Evolutionary conservation across 352 stramenopile genomes (phyloP), one percentile per base, ranked within the genome.

Genomic region (Aphanomyces stellatus): DNA sequence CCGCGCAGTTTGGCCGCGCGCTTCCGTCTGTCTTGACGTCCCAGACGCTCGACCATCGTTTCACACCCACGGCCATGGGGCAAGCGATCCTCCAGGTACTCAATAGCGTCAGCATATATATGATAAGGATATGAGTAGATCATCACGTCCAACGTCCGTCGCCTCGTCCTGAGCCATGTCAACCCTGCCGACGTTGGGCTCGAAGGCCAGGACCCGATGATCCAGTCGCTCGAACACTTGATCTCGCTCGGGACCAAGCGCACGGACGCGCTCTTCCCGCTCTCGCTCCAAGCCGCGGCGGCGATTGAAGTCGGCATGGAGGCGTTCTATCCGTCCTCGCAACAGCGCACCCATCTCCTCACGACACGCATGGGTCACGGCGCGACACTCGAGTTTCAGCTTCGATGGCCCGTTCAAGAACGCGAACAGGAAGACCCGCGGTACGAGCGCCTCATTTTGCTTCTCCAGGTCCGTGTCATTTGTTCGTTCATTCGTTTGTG

Each of bases 351-450:
- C 1, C 80, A 87, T 70, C 74, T 95, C 25, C 60, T 95, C 48
- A 87, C 85, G 37, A 88, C 79, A 10, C 81, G 85, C 13, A 95
- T 95, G 87, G 87, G 85, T 24, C 88, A 82, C 24, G 85, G 87
- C 30, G 82, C 87, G 37, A 95, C 83, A 11, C 71, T 95, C 19
- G 87, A 95, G 65, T 75, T 93, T 6, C 87, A 95, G 73, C 80
- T 95, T 35, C 85, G 83, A 24, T 95, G 87, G 87, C 87, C 87
- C 34, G 87, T 93, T 19, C 80, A 91, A 69, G 87, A 95, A 59
- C 79, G 83, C 3, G 85, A 91, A 34, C 87, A 95, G 69, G 87
- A 95, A 76, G 87, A 95, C 46, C 85, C 87, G 34, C 85, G 87
- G 24, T 95, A 93, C 62, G 87, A 95, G 61, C 76, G 87, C 2